A percentile compares a stretch with the other conserved stretches of the same genome.
phyloP scores from a whole-genome alignment of 1,284 basidiomycete species.

The Trichosporon sp. region DNA sequence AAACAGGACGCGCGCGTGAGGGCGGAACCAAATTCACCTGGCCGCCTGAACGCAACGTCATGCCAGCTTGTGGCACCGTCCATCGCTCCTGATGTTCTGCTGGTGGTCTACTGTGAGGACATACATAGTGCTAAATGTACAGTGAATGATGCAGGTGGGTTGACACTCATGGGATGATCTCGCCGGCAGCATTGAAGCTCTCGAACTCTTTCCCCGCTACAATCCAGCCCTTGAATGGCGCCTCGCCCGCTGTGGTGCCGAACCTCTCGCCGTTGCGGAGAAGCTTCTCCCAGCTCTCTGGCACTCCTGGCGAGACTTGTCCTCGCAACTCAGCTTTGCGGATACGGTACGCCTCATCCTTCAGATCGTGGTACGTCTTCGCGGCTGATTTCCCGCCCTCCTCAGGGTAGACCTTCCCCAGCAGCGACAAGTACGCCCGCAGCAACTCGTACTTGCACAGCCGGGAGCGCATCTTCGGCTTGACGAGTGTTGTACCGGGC shows the following conservation, averaged over 20 bases:
- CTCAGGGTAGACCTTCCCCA: neutral
- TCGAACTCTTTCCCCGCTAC: slow-evolving; percentile 63
- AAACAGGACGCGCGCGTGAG: slow-evolving; percentile 1
- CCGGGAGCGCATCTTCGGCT: slow-evolving; percentile 38
- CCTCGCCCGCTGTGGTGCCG: slow-evolving; percentile 24
- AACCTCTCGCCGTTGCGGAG: slow-evolving; percentile 25
- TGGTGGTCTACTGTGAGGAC: too few relatives aligned
- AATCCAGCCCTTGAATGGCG: slow-evolving; percentile 67
- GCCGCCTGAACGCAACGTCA: neutral
- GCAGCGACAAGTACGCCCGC: slow-evolving; percentile 53
- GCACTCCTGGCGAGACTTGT: slow-evolving; percentile 34
- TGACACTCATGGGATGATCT: neutral
- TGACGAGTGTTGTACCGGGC: slow-evolving; percentile 37
- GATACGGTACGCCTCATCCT: slow-evolving; percentile 59
- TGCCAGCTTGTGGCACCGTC: slow-evolving; percentile 3
- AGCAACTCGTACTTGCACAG: slow-evolving; percentile 57
- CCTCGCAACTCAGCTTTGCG: slow-evolving; percentile 61
- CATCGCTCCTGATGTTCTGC: too few relatives aligned
- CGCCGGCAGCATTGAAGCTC: slow-evolving; percentile 53
- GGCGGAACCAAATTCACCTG: neutral
- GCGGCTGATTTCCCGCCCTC: neutral
- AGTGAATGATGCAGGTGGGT: neutral
- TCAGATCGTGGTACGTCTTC: slow-evolving; percentile 56
- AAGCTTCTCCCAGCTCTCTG: slow-evolving; percentile 19
- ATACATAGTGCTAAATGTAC: neutral